Conservation (phyloP, 352 stramenopile species). For the Thalassiosira hispida region DNA sequence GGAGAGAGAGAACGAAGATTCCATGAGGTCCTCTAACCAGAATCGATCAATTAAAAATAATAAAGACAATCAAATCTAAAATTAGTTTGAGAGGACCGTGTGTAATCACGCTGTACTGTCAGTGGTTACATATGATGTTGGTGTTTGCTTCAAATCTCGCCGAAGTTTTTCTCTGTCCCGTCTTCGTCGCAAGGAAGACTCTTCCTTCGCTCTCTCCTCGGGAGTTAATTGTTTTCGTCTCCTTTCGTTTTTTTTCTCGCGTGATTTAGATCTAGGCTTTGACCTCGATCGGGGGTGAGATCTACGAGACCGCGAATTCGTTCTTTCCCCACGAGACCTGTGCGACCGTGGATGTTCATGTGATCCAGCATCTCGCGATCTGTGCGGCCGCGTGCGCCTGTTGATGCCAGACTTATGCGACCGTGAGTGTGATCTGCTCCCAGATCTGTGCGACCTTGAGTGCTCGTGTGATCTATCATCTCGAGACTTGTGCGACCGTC, state of each 20-base stretch:
- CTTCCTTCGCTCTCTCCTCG: slow-evolving; percentile 24
- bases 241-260: background rate
- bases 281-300: slow-evolving; percentile 33
- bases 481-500: background rate
- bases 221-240: slow-evolving; percentile 21
- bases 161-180: slow-evolving; percentile 33
- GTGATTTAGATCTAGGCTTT: slow-evolving; percentile 25
- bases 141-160: too few species aligned
- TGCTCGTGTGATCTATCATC: slow-evolving; percentile 11
- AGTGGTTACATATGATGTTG: too few species aligned
- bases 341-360: slow-evolving; percentile 1
- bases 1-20: too few species aligned
- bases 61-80: too few species aligned
- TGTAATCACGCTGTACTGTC: too few species aligned
- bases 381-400: background rate
- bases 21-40: too few species aligned
- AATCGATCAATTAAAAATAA: too few species aligned
- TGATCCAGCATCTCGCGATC: background rate
- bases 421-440: slow-evolving; percentile 5
- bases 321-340: slow-evolving; percentile 2
- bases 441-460: slow-evolving; percentile 7
- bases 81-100: too few species aligned
- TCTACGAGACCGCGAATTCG: slow-evolving; percentile 30
- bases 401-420: slow-evolving; percentile 10
- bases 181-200: slow-evolving; percentile 15